These are phyloP conservation scores for Leccinum rimulosum DNA, from an alignment of 768 basidiomycete species.

Conservation along the genomic window DNA sequence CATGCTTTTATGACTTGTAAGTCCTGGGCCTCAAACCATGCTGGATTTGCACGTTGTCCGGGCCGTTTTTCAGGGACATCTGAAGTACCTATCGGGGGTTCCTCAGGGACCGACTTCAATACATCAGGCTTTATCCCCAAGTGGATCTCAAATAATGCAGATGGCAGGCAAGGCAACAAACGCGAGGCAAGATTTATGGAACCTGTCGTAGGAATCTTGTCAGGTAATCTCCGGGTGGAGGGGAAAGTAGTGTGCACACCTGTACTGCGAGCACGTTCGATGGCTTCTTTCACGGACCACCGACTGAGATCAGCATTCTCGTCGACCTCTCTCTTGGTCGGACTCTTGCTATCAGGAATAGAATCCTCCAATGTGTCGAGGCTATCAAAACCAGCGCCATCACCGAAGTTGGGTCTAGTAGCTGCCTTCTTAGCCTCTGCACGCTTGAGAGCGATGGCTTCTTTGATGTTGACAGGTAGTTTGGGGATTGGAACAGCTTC, in stretches of 20 bases:
- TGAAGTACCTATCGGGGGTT: slow-evolving; percentile 47
- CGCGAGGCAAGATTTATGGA: slow-evolving; percentile 74
- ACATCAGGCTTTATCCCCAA: slow-evolving; percentile 69
- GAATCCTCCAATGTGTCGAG: slow-evolving; percentile 50
- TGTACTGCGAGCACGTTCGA: slow-evolving; percentile 74
- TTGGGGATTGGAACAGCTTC: slow-evolving; percentile 32
- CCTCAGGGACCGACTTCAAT: slow-evolving; percentile 61
- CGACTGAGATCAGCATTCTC: slow-evolving; percentile 54
- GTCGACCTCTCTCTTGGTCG: slow-evolving; percentile 39
- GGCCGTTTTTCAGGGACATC: slow-evolving; percentile 38
- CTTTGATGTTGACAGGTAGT: slow-evolving; percentile 54
- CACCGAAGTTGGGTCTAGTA: slow-evolving; percentile 23
- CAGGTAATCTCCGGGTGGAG: slow-evolving; percentile 42
- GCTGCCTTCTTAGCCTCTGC: slow-evolving; percentile 71
- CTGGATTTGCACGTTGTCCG: slow-evolving; percentile 44
- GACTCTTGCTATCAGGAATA: slow-evolving; percentile 28
- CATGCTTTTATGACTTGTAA: slow-evolving; percentile 71
- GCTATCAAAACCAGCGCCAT: slow-evolving; percentile 30
- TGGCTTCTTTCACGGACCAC: slow-evolving; percentile 67
- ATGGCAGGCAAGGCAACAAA: slow-evolving; percentile 69
- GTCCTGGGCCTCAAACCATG: slow-evolving; percentile 85
- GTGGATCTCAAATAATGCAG: slow-evolving; percentile 77
- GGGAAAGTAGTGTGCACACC: slow-evolving; percentile 47
- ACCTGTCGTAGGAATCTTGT: slow-evolving; percentile 51
- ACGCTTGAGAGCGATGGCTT: slow-evolving; percentile 75